Percentiles rank a stretch among this genome's conserved stretches.
These are phyloP conservation scores for Psidium friedrichsthalianum DNA, from an alignment of 345 rosid genomes.

Conservation along the genomic window DNA sequence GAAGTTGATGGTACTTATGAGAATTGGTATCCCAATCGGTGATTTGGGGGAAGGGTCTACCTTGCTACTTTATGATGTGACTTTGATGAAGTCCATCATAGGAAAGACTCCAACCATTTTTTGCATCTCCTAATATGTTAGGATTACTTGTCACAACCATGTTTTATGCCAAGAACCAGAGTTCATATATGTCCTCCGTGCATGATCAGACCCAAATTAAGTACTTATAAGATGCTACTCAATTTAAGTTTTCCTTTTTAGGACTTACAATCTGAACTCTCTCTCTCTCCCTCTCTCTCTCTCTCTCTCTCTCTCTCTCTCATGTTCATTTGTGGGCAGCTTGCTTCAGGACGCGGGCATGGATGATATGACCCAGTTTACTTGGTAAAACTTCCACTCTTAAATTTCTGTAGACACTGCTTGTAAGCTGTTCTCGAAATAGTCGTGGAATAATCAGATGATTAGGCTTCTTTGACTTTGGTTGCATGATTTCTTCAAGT, in stretches of 20 bases:
- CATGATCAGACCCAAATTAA: not conserved
- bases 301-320: not conserved
- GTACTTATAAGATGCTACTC: not conserved
- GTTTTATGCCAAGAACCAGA: not conserved
- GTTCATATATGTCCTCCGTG: not conserved
- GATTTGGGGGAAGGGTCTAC: not conserved
- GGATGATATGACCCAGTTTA: slow-evolving; percentile 69
- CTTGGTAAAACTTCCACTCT: slow-evolving; percentile 44
- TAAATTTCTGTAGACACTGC: not conserved
- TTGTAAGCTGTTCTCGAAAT: not conserved
- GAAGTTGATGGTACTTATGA: not conserved
- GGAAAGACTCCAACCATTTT: not conserved
- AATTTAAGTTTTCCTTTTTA: not conserved
- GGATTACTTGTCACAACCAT: not conserved
- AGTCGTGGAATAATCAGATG: not conserved
- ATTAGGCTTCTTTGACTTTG: not conserved
- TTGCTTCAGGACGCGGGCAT: slow-evolving; percentile 76
- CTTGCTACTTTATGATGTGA: too few species aligned
- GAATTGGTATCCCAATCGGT: not conserved
- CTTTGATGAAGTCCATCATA: not conserved
- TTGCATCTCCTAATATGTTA: not conserved
- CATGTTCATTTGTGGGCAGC: slow-evolving; percentile 28
- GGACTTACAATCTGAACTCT: not conserved
- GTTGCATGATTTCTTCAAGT: not conserved
- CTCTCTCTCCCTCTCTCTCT: not conserved